Evolutionary conservation across 73 alveolate genomes (phyloP).

Genomic region (Uronychia binucleata): DNA sequence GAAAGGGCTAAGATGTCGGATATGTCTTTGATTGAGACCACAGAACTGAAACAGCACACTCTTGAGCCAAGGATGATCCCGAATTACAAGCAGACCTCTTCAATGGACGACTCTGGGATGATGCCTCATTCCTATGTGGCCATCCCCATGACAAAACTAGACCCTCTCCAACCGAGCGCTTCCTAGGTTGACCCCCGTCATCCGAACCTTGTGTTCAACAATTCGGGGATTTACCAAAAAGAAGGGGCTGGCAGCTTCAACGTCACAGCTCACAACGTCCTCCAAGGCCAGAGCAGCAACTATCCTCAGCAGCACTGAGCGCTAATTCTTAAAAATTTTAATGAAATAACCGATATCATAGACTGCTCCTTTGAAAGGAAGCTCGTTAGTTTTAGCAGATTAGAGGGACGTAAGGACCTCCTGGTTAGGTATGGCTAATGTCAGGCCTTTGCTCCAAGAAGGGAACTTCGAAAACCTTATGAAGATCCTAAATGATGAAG

Average conservation of each 20-base stretch:
- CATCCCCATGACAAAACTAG: not conserved
- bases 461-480: not conserved
- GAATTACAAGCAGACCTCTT: not conserved
- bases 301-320: too few relatives aligned
- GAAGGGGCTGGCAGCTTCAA: not conserved
- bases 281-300: not conserved
- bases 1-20: not conserved
- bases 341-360: too few relatives aligned
- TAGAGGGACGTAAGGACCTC: too few relatives aligned
- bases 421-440: too few relatives aligned
- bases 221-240: not conserved
- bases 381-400: too few relatives aligned
- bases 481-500: not conserved
- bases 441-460: too few relatives aligned
- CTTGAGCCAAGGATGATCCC: not conserved
- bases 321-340: too few relatives aligned
- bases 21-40: not conserved
- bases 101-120: not conserved
- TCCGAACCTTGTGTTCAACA: not conserved
- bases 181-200: not conserved
- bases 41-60: not conserved
- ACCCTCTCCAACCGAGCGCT: not conserved
- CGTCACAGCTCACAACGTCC: not conserved
- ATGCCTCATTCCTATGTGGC: not conserved
- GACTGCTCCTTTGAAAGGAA: too few relatives aligned